These are phyloP conservation scores for Blastobotrys robertii DNA, from an alignment of 805 yeast species.

Conservation along the genomic window DNA sequence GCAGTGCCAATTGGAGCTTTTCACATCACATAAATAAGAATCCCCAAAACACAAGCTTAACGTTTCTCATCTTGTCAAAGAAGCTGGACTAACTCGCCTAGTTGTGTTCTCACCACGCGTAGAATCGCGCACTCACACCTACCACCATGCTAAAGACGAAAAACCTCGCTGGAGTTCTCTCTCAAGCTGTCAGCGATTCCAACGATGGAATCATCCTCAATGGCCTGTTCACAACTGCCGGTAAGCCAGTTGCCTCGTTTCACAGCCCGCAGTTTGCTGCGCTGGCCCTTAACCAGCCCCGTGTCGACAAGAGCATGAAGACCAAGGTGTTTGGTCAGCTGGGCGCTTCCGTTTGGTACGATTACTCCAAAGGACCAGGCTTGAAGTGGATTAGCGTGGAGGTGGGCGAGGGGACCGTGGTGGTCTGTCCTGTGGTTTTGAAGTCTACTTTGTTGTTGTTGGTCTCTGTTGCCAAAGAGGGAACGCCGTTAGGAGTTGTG, in stretches of 20 bases:
- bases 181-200: slow-evolving; percentile 14
- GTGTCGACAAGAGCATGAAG: slow-evolving; percentile 18
- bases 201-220: too few relatives aligned
- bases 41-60: too few relatives aligned
- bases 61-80: too few relatives aligned
- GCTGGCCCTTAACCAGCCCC: slow-evolving; percentile 11
- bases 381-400: slow-evolving; percentile 20
- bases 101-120: too few relatives aligned
- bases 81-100: too few relatives aligned
- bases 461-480: slow-evolving; percentile 21
- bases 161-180: slow-evolving; percentile 13
- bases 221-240: slow-evolving; percentile 11
- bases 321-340: slow-evolving; percentile 24
- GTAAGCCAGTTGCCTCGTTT: slow-evolving; percentile 16
- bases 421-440: slow-evolving; percentile 12
- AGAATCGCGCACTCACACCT: not conserved
- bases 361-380: slow-evolving; percentile 10
- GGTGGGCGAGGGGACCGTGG: slow-evolving; percentile 17
- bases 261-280: slow-evolving; percentile 15
- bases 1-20: too few relatives aligned
- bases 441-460: slow-evolving; percentile 12
- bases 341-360: slow-evolving; percentile 23
- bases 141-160: slow-evolving; percentile 13
- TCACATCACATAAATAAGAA: too few relatives aligned
- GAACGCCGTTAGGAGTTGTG: slow-evolving; percentile 20